Percentiles rank a stretch among this genome's conserved stretches.
These are phyloP conservation scores for Skeletonema potamos DNA, from an alignment of 108 stramenopile species.

Conservation along the genomic window DNA sequence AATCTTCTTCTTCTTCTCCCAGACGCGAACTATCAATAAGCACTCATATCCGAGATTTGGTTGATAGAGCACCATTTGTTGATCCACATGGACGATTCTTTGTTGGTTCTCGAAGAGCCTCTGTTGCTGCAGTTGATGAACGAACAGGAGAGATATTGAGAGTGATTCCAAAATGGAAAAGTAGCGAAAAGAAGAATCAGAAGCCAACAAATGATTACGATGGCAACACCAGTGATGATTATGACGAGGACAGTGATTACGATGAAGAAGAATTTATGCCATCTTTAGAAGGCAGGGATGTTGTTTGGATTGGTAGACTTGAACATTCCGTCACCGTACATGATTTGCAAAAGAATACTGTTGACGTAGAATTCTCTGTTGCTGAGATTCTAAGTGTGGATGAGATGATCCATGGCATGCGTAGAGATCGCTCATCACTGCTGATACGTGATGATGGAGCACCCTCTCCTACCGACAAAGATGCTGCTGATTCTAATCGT, in stretches of 20 bases:
- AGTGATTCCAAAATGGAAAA: constrained; percentile 54
- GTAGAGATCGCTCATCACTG: constrained; percentile 3
- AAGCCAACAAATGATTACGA: neutral
- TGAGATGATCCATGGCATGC: constrained; percentile 64
- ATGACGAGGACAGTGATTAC: neutral
- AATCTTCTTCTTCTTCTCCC: neutral
- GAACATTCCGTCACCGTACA: constrained; percentile 77
- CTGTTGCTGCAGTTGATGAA: constrained; percentile 69
- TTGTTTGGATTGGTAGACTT: constrained; percentile 87
- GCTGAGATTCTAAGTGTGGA: constrained; percentile 66
- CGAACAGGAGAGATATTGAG: constrained; percentile 76
- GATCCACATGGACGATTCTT: constrained; percentile 74
- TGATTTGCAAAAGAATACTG: constrained; percentile 65
- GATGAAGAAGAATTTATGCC: constrained; percentile 28
- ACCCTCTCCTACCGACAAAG: neutral
- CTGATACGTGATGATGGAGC: constrained; percentile 1
- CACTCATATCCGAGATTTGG: constrained; percentile 69
- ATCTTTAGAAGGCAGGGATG: constrained; percentile 50
- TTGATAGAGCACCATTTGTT: constrained; percentile 75
- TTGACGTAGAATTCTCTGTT: constrained; percentile 72
- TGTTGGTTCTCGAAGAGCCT: constrained; percentile 63
- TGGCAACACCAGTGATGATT: constrained; percentile 2
- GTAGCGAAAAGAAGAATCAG: neutral
- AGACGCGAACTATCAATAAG: constrained; percentile 50
- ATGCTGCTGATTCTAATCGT: neutral